Conservation (phyloP, 305 asterid genomes). For the Nicotiana rustica region DNA sequence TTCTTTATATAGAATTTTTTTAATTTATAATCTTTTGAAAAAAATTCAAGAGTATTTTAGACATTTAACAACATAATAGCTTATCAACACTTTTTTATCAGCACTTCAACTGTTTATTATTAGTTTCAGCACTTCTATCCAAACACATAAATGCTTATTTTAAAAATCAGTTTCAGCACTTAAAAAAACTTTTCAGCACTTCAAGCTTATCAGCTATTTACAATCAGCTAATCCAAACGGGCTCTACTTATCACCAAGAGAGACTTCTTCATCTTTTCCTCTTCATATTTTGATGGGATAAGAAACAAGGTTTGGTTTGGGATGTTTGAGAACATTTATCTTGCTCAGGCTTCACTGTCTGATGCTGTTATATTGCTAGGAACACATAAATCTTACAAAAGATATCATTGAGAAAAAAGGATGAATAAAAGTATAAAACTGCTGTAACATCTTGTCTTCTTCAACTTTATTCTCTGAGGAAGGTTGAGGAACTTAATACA, state of each 20-base stretch:
- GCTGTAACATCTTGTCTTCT: neutral
- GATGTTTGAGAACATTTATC: constrained; percentile 28
- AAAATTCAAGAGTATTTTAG: too few relatives aligned
- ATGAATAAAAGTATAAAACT: constrained; percentile 10
- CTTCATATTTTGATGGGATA: constrained; percentile 1
- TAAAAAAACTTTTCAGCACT: neutral
- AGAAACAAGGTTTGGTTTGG: neutral
- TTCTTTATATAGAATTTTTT: too few relatives aligned
- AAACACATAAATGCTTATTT: too few relatives aligned
- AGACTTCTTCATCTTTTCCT: neutral
- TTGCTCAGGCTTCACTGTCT: neutral
- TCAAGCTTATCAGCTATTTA: too few relatives aligned
- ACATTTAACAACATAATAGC: too few relatives aligned
- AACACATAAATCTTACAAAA: constrained; percentile 3
- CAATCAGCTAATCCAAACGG: too few relatives aligned
- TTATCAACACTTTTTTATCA: too few relatives aligned
- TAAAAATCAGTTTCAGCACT: too few relatives aligned
- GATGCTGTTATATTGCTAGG: constrained; percentile 1
- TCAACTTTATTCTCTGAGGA: neutral
- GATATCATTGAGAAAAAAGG: constrained; percentile 5
- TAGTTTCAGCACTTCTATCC: too few relatives aligned
- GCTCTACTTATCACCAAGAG: neutral
- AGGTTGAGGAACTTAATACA: neutral
- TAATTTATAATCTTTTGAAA: too few relatives aligned
- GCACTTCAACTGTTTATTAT: too few relatives aligned